phyloP scores from a whole-genome alignment of 768 basidiomycete species.

The Lactarius akahatsu region DNA sequence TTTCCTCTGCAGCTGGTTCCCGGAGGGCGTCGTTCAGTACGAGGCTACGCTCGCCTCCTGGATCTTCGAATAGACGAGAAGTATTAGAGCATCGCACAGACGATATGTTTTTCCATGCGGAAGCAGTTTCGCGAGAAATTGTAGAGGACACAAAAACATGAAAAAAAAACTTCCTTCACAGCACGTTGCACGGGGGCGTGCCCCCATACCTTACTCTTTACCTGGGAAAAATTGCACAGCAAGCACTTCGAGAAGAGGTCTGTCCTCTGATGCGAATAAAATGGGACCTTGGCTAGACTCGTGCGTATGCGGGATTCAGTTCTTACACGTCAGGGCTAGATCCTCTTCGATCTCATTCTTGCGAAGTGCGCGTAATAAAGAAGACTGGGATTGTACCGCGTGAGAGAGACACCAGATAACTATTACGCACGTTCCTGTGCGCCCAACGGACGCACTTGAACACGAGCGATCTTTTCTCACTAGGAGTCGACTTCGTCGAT shows the following conservation, averaged over 20 bases:
- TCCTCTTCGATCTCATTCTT: neutral
- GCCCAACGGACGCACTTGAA: neutral
- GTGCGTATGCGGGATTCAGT: neutral
- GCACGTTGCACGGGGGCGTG: neutral
- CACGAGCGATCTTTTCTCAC: neutral
- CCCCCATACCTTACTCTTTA: neutral
- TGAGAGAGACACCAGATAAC: neutral
- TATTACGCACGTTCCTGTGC: neutral
- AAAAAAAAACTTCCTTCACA: neutral
- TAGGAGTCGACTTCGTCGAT: too few relatives aligned
- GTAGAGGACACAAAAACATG: constrained; percentile 10
- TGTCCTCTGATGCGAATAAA: neutral
- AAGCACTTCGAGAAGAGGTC: neutral
- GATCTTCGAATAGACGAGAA: constrained; percentile 70
- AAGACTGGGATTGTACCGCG: neutral
- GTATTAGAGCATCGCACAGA: neutral
- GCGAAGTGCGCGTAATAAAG: neutral
- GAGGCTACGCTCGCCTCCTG: constrained; percentile 59
- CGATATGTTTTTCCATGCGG: constrained; percentile 1
- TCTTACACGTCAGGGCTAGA: neutral
- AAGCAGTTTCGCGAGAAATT: constrained; percentile 1
- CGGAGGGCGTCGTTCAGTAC: constrained; percentile 78
- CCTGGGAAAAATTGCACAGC: neutral
- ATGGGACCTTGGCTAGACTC: neutral
- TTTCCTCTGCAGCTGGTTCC: constrained; percentile 72